phyloP scores from a whole-genome alignment of 345 rosid genomes.

The Sisymbrium altissimum region DNA sequence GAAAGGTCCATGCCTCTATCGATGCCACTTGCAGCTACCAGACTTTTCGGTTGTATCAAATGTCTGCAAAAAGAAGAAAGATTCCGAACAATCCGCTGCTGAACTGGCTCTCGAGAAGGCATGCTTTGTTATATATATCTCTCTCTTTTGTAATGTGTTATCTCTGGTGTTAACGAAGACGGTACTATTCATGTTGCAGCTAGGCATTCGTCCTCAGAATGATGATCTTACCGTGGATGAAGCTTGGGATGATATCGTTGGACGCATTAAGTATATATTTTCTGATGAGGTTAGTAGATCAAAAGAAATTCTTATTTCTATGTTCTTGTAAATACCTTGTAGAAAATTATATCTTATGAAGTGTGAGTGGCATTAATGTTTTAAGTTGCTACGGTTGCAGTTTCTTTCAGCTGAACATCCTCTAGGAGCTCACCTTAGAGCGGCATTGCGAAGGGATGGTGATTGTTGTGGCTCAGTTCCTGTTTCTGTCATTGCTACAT shows the following conservation, averaged over 20 bases:
- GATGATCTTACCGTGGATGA: conserved; percentile 55
- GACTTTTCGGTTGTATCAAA: conserved; percentile 59
- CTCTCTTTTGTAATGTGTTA: background rate
- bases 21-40: conserved; percentile 80
- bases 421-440: conserved; percentile 77
- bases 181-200: conserved; percentile 45
- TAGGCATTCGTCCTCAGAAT: conserved; percentile 47
- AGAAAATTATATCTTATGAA: background rate
- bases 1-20: conserved; percentile 72
- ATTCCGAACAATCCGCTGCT: conserved; percentile 92
- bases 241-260: conserved; percentile 55
- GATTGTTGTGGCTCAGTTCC: conserved; percentile 63
- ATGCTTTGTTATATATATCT: background rate
- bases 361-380: conserved; percentile 7
- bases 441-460: conserved; percentile 58
- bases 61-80: conserved; percentile 71
- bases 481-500: conserved; percentile 65
- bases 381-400: conserved; percentile 37
- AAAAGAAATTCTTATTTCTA: background rate
- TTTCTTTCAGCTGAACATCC: conserved; percentile 71
- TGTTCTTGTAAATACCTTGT: background rate
- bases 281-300: conserved; percentile 68
- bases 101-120: conserved; percentile 82
- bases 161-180: conserved; percentile 8
- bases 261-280: conserved; percentile 51